Percentiles rank a stretch among this genome's conserved stretches.
Evolutionary conservation across 108 stramenopile species (phyloP).

Genomic region (Cyclotella kingstonii): DNA sequence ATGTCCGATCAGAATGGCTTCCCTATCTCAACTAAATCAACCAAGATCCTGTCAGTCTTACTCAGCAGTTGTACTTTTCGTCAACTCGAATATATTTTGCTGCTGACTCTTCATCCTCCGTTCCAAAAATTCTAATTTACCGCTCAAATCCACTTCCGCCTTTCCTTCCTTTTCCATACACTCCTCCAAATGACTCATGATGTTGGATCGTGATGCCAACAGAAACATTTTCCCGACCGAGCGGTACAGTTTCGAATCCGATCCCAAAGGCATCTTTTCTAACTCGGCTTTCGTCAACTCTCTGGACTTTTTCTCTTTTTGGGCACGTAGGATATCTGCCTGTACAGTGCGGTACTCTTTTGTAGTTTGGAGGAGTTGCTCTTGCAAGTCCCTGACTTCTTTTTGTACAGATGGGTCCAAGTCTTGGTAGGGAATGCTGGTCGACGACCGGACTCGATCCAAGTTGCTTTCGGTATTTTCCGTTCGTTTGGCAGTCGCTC

Average conservation of each 20-base stretch:
- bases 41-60: background rate
- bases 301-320: conserved; percentile 63
- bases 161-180: conserved; percentile 50
- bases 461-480: conserved; percentile 24
- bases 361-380: conserved; percentile 59
- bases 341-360: conserved; percentile 76
- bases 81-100: conserved; percentile 79
- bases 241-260: conserved; percentile 59
- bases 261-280: conserved; percentile 44
- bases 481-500: conserved; percentile 30
- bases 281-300: conserved; percentile 73
- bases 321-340: conserved; percentile 50
- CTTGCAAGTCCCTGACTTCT: conserved; percentile 81
- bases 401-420: conserved; percentile 48
- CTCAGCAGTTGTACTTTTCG: conserved; percentile 33
- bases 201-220: conserved; percentile 47
- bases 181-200: conserved; percentile 58
- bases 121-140: conserved; percentile 83
- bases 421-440: conserved; percentile 18
- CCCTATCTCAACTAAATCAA: background rate
- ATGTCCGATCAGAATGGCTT: no score
- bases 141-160: conserved; percentile 54
- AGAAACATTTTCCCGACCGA: conserved; percentile 86
- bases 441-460: conserved; percentile 16
- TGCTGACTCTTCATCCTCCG: conserved; percentile 77